phyloP scores from a whole-genome alignment of 148 eudicot species.

The Vaccinium corymbosum region DNA sequence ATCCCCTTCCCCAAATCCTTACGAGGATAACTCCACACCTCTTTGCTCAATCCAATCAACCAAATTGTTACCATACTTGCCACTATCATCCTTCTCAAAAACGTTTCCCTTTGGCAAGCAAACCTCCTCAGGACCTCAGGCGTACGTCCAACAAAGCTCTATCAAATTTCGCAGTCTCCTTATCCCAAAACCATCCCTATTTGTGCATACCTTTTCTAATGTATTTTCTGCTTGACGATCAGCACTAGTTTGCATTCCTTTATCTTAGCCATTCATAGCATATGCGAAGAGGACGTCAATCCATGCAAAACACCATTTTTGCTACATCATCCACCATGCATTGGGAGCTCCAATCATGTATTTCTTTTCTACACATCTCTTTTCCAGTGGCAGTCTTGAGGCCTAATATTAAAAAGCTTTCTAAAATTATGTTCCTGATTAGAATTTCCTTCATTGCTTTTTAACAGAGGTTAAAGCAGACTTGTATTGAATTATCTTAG shows the following conservation, averaged over 20 bases:
- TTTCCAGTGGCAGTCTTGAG: neutral
- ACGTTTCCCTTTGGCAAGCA: neutral
- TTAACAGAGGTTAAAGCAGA: too few relatives aligned
- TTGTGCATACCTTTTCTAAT: neutral
- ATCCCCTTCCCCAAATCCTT: neutral
- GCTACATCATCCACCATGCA: neutral
- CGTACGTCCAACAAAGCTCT: neutral
- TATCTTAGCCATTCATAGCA: constrained; percentile 3
- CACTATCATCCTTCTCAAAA: neutral
- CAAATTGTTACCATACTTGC: neutral
- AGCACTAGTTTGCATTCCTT: neutral
- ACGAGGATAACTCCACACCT: neutral
- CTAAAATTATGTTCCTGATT: too few relatives aligned
- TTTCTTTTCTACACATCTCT: neutral
- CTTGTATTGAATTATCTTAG: too few relatives aligned
- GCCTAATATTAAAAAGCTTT: neutral
- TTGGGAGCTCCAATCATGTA: neutral
- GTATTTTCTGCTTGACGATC: neutral
- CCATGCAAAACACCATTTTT: neutral
- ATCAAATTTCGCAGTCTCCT: neutral
- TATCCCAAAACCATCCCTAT: neutral
- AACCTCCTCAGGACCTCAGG: neutral
- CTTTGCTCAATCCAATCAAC: neutral
- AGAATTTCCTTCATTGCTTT: too few relatives aligned
- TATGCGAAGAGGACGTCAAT: neutral